Conservation (phyloP, 2,329 filamentous ascomycete species). For the Fusarium fracticaudum region DNA sequence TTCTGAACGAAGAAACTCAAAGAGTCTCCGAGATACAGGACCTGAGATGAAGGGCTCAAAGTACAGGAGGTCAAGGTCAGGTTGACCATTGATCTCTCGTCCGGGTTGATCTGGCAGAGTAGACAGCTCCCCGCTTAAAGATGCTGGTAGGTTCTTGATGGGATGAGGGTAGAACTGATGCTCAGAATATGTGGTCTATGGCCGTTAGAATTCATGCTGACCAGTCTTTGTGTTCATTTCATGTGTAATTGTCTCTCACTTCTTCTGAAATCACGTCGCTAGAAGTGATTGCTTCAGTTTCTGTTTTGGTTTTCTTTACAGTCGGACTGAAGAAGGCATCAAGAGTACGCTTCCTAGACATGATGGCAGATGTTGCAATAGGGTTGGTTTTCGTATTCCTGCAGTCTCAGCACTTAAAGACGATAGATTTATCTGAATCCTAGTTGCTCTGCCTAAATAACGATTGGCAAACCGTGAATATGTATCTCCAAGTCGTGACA, state of each 20-base stretch:
- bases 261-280: slow-evolving; percentile 7
- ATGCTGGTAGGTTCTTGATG: slow-evolving; percentile 55
- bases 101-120: slow-evolving; percentile 63
- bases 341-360: slow-evolving; percentile 63
- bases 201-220: not conserved
- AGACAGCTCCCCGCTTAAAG: slow-evolving; percentile 51
- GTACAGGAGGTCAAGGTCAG: slow-evolving; percentile 77
- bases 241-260: not conserved
- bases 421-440: not conserved
- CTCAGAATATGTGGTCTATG: slow-evolving; percentile 45
- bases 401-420: too few relatives aligned
- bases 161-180: slow-evolving; percentile 62
- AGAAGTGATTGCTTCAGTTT: not conserved
- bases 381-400: not conserved
- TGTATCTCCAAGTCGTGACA: slow-evolving; percentile 32
- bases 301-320: slow-evolving; percentile 39
- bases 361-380: not conserved
- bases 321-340: slow-evolving; percentile 70
- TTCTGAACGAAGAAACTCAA: slow-evolving; percentile 75
- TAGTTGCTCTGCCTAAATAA: not conserved
- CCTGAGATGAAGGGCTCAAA: slow-evolving; percentile 77
- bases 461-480: not conserved
- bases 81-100: slow-evolving; percentile 69
- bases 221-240: not conserved
- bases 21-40: slow-evolving; percentile 66